These are phyloP conservation scores for Metarhizium album DNA, from an alignment of 2,329 filamentous ascomycete species.

Conservation along the genomic window DNA sequence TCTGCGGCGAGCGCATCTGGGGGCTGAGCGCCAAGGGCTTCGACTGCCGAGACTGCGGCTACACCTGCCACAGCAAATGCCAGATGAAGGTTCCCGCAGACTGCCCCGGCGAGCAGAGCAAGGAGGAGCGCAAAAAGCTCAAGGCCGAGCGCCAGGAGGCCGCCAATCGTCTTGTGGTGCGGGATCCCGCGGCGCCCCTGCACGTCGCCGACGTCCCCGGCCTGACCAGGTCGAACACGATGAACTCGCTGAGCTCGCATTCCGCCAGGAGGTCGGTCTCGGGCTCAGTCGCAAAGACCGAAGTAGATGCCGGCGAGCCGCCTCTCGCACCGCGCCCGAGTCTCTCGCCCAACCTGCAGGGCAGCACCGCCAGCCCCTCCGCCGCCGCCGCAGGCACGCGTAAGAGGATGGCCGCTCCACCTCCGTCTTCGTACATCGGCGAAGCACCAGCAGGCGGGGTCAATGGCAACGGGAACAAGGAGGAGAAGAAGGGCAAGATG, in stretches of 20 bases:
- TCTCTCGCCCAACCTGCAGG: conserved; percentile 15
- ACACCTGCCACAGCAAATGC: conserved; percentile 97
- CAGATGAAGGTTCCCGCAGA: conserved; percentile 97
- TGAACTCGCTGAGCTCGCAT: conserved; percentile 81
- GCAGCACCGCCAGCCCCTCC: conserved; percentile 17
- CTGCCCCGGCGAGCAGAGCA: conserved; percentile 85
- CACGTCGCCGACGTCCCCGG: conserved; percentile 53
- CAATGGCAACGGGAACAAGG: conserved; percentile 28
- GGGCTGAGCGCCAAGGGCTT: conserved; percentile 93
- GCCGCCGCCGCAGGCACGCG: conserved; percentile 15
- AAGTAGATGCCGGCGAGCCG: conserved; percentile 29
- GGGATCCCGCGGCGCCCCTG: conserved; percentile 27
- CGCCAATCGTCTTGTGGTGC: conserved; percentile 50
- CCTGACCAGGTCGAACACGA: conserved; percentile 72
- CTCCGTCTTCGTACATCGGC: conserved; percentile 69
- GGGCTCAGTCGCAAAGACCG: conserved; percentile 36
- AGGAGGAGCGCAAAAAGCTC: conserved; percentile 91
- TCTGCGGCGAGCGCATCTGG: conserved; percentile 96
- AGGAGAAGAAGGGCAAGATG: conserved; percentile 68
- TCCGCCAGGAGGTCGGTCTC: conserved; percentile 55
- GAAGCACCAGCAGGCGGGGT: conserved; percentile 45
- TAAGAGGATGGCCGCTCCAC: conserved; percentile 75
- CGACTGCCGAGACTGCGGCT: conserved; percentile 91
- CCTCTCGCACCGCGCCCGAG: conserved; percentile 13
- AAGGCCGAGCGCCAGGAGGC: conserved; percentile 77